phyloP scores from a whole-genome alignment of 805 yeast genomes.

The Candida fluviatilis region DNA sequence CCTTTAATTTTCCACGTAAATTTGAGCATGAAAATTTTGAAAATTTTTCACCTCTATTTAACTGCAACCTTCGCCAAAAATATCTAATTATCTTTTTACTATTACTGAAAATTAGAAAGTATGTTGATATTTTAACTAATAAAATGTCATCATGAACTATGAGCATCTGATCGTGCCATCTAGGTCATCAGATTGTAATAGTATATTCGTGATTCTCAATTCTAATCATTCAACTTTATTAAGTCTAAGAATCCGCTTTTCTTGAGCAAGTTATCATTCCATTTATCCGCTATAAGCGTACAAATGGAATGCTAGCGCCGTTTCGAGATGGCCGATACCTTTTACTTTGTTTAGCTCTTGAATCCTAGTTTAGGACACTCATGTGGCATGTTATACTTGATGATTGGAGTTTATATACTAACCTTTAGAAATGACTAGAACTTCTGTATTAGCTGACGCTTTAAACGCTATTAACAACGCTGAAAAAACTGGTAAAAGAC shows the following conservation, averaged over 20 bases:
- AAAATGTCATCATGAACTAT: background rate
- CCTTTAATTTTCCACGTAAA: too few species aligned
- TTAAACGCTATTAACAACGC: constrained; percentile 97
- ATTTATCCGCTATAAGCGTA: background rate
- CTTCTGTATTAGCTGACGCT: constrained; percentile 98
- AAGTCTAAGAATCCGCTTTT: constrained; percentile 15
- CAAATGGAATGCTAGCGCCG: background rate
- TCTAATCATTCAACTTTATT: constrained; percentile 3
- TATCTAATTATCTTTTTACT: background rate
- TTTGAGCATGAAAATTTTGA: too few species aligned
- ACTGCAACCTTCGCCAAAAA: background rate
- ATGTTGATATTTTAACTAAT: background rate
- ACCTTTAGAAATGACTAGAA: constrained; percentile 75
- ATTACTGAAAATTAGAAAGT: background rate
- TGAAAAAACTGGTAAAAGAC: constrained; percentile 99
- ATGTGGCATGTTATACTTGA: constrained; percentile 22
- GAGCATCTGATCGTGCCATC: background rate
- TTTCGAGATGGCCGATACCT: constrained; percentile 25
- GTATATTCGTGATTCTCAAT: background rate
- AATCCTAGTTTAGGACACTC: constrained; percentile 37
- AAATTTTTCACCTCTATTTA: background rate
- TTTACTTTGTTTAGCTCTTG: constrained; percentile 23
- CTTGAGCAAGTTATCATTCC: constrained; percentile 13
- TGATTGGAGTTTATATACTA: constrained; percentile 10
- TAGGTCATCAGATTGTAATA: too few species aligned